Conservation (phyloP, 2,329 filamentous ascomycete genomes). For the Ophiostoma tasmaniense region DNA sequence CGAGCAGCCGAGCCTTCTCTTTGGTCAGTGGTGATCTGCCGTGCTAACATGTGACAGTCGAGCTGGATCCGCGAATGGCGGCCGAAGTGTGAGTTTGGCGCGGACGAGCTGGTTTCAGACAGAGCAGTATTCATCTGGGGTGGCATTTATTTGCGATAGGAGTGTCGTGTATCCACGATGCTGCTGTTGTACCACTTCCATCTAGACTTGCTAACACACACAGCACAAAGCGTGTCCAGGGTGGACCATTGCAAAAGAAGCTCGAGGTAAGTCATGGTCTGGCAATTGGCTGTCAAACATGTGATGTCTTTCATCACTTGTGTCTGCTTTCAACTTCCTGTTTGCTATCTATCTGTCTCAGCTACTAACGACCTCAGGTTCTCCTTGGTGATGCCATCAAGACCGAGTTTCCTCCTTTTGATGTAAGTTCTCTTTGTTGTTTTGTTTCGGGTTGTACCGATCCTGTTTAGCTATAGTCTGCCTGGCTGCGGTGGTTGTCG, state of each 20-base stretch:
- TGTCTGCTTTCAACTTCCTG: background rate
- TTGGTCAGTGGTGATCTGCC: background rate
- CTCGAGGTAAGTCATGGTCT: constrained; percentile 54
- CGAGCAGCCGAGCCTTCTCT: no score
- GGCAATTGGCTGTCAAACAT: background rate
- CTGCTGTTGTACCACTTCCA: background rate
- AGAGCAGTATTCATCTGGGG: background rate
- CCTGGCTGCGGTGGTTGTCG: background rate
- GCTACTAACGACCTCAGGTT: constrained; percentile 13
- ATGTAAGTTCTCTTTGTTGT: constrained; percentile 33
- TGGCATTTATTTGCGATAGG: background rate
- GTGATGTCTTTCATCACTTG: background rate
- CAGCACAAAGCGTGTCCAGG: constrained; percentile 76
- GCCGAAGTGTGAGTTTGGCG: constrained; percentile 63
- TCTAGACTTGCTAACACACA: background rate
- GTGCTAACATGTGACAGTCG: constrained; percentile 41
- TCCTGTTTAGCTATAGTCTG: background rate
- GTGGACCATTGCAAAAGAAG: constrained; percentile 72
- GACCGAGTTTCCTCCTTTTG: constrained; percentile 53
- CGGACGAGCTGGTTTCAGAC: background rate
- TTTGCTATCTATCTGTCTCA: background rate
- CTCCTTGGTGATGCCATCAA: constrained; percentile 91
- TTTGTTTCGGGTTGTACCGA: background rate
- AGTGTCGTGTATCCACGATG: no score
- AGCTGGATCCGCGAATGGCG: constrained; percentile 93